Conservation (phyloP, 2,329 filamentous ascomycete species). For the Diaporthe helianthi region DNA sequence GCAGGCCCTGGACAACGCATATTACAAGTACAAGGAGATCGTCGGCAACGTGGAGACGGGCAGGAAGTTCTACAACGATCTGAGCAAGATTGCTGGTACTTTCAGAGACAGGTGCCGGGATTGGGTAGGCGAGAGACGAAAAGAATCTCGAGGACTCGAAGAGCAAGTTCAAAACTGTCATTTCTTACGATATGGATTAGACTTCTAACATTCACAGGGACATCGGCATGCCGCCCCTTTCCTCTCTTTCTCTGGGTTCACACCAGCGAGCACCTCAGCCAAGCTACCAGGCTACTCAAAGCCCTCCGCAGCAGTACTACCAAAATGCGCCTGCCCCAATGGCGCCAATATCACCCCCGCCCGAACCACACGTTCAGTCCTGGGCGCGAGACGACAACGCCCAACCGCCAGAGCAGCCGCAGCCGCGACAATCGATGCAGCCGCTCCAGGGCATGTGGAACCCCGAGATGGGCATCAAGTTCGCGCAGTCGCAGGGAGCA, state of each 20-base stretch:
- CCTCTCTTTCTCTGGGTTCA: slow-evolving; percentile 50
- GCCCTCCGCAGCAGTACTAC: slow-evolving; percentile 41
- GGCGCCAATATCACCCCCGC: slow-evolving; percentile 40
- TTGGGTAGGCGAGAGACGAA: slow-evolving; percentile 81
- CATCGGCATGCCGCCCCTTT: slow-evolving; percentile 58
- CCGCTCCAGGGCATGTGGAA: slow-evolving; percentile 71
- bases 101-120: slow-evolving; percentile 81
- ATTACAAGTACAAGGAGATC: slow-evolving; percentile 96
- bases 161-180: slow-evolving; percentile 57
- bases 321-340: slow-evolving; percentile 38
- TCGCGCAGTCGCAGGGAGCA: slow-evolving; percentile 57
- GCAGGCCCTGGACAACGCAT: slow-evolving; percentile 88
- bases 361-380: slow-evolving; percentile 63
- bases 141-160: slow-evolving; percentile 82
- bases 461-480: slow-evolving; percentile 81
- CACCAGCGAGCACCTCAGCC: slow-evolving; percentile 40
- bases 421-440: slow-evolving; percentile 53
- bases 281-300: slow-evolving; percentile 31
- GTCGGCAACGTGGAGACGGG: slow-evolving; percentile 90
- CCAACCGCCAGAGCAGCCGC: slow-evolving; percentile 62
- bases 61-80: slow-evolving; percentile 95
- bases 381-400: slow-evolving; percentile 56
- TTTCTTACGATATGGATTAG: slow-evolving; percentile 23
- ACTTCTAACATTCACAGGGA: slow-evolving; percentile 47
- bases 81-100: slow-evolving; percentile 81